Conservation (phyloP, 2,329 filamentous ascomycete species). For the Beauveria sp. region DNA sequence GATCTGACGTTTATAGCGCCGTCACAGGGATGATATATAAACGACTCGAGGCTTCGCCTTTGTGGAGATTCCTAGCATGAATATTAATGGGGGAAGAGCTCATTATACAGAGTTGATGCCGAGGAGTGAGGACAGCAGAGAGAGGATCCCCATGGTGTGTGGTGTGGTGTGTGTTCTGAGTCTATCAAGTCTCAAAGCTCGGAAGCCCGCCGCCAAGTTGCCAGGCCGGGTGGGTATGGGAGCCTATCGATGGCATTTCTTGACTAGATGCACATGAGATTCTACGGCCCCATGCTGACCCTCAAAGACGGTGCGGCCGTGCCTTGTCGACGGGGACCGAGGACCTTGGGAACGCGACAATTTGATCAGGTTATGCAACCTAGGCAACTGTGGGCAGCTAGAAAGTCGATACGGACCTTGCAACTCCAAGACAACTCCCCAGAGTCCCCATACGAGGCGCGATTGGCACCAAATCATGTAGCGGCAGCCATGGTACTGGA, state of each 20-base stretch:
- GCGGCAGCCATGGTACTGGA: slow-evolving; percentile 1
- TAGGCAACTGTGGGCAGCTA: background rate
- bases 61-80: slow-evolving; percentile 8
- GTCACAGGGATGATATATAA: slow-evolving; percentile 12
- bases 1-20: slow-evolving; percentile 12
- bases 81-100: slow-evolving; percentile 8
- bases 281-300: slow-evolving; percentile 8
- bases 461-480: slow-evolving; percentile 9
- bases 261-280: slow-evolving; percentile 12
- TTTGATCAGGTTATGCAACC: slow-evolving; percentile 10
- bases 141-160: slow-evolving; percentile 1
- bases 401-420: background rate
- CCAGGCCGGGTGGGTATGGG: slow-evolving; percentile 1
- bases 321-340: slow-evolving; percentile 8
- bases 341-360: slow-evolving; percentile 2
- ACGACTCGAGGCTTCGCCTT: slow-evolving; percentile 4
- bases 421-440: background rate
- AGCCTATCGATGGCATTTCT: slow-evolving; percentile 5
- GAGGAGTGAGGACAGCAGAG: background rate
- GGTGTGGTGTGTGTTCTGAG: slow-evolving; percentile 2
- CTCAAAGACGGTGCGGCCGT: background rate
- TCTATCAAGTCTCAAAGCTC: background rate
- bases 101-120: slow-evolving; percentile 12
- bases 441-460: slow-evolving; percentile 8
- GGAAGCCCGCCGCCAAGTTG: background rate